Evolutionary conservation across 1,284 basidiomycete genomes (phyloP), one percentile per base, ranked within the genome.

Genomic region (Moniliella sp.): DNA sequence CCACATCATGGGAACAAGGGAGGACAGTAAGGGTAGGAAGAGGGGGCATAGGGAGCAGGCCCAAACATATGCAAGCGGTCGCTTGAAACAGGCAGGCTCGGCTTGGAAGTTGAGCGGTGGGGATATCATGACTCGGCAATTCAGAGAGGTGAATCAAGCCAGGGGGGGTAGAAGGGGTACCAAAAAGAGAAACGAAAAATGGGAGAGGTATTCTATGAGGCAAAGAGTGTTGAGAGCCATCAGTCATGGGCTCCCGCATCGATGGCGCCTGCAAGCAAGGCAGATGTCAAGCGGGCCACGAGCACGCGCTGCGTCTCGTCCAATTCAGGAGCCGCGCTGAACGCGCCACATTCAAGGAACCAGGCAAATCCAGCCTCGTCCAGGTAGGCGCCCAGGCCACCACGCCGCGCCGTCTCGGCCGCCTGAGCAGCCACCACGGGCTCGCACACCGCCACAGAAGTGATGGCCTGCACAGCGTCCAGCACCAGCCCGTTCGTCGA

Each of bases 351-450:
- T n/a, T 49, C 44, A 10, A 55, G 37, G 39, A 55, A 33, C 27
- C 43, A 39, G 23, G 36, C 45, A 23, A 48, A 55, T 13, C 51
- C 51, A 11, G 40, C 47, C 34, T 55, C 51, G n/a, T 39, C 44
- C 16, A 52, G 34, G 23, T 48, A 55, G 2, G 45, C 51, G 15
- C 33, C 39, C 8, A 50, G 48, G 1, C 51, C 50, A 5, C 51
- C 51, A 15, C 51, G 40, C 8, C 40, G 43, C 11, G 38, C 36
- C n/a, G 51, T 55, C 38, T 55, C 51, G 10, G 39, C 32, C 7
- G 46, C 46, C 28, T 55, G 51, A 11, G 46, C 49, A n/a, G 47
- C 48, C 28, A 55, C 52, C 27, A 55, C 46, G 5, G 51, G 51
- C 35, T 53, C 47, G 13, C 39, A 43, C 21, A 48, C 45, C 4